Evolutionary conservation across 1,284 basidiomycete species (phyloP), one percentile per base, ranked within the genome.

Genomic region (Leccinum huronense): DNA sequence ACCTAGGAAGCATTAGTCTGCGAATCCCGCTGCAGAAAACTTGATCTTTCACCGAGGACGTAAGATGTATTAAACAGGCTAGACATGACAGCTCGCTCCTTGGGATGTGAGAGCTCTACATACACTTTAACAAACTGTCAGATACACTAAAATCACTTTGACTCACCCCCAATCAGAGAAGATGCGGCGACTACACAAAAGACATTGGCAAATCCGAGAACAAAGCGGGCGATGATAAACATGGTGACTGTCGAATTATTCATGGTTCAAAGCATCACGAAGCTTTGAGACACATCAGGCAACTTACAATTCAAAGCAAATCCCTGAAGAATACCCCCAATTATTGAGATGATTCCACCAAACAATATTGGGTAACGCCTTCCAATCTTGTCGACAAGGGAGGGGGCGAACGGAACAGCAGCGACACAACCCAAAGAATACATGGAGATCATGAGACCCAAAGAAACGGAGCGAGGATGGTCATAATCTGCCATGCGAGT

Each of bases 351-450:
- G 8, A 57, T n/a, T 9, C 62, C 38, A 33, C 61, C 70, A 1
- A 71, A 57, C 1, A 68, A 14, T 59, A 73, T 72, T 0, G 69
- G 53, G 5, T 65, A 58, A 54, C 67, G 61, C 9, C 72, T 72
- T 19, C 70, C 72, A 2, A 60, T 3, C 19, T 36, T 65, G 30
- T 71, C 69, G 4, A 63, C 61, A n/a, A 66, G 5, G 1, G 14
- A 63, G 13, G 69, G 56, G 1, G 58, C 63, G 60, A 73, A 59
- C 0, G 71, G 69, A 33, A 58, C 16, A 1, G 66, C 62, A 55
- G 57, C 42, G 38, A 73, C 5, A 19, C 33, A 48, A 34, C 69
- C 71, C 7, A 71, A 23, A 33, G 66, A 40, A 55, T 70, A 73
- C 57, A 64, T 59, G 13, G 71, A 14, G 48, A 51, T 19, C 60